Evolutionary conservation across 2,329 filamentous ascomycete genomes (phyloP).

Genomic region (Lachnellula hyalina): DNA sequence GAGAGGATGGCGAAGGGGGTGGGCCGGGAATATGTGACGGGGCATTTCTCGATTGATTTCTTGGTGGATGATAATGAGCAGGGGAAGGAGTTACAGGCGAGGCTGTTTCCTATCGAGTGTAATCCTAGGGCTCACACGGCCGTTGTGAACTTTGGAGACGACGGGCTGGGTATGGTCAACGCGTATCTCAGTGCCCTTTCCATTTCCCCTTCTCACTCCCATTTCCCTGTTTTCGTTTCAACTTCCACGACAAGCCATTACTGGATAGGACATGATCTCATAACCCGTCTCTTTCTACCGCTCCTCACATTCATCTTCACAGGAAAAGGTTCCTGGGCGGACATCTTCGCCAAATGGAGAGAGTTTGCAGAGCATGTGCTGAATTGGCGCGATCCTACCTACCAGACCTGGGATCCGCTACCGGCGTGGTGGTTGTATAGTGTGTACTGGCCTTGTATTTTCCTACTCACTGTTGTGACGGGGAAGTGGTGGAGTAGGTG

Average conservation of each 20-base stretch:
- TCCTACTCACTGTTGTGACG: slow-evolving; percentile 40
- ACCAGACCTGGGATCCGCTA: slow-evolving; percentile 49
- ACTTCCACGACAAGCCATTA: slow-evolving; percentile 41
- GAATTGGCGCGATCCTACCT: slow-evolving; percentile 51
- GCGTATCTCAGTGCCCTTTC: slow-evolving; percentile 47
- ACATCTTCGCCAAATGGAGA: slow-evolving; percentile 21
- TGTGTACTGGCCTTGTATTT: slow-evolving; percentile 49
- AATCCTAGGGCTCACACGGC: slow-evolving; percentile 67
- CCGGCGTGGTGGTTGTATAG: slow-evolving; percentile 54
- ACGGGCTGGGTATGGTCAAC: slow-evolving; percentile 38
- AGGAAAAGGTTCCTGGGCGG: slow-evolving; percentile 18
- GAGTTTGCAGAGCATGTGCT: slow-evolving; percentile 36
- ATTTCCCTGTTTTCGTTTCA: background rate
- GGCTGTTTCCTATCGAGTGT: slow-evolving; percentile 60
- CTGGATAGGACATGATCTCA: slow-evolving; percentile 64
- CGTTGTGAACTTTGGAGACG: slow-evolving; percentile 50
- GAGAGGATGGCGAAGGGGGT: slow-evolving; percentile 33
- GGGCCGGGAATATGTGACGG: slow-evolving; percentile 45
- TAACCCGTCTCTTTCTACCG: slow-evolving; percentile 46
- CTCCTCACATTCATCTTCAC: slow-evolving; percentile 30
- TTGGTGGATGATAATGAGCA: slow-evolving; percentile 39
- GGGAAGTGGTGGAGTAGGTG: slow-evolving; percentile 56
- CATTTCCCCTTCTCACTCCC: slow-evolving; percentile 31
- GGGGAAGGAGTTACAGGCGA: slow-evolving; percentile 35
- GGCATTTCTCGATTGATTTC: slow-evolving; percentile 70